Conservation (phyloP, 2,329 filamentous ascomycete genomes). For the Apiospora malaysiana region DNA sequence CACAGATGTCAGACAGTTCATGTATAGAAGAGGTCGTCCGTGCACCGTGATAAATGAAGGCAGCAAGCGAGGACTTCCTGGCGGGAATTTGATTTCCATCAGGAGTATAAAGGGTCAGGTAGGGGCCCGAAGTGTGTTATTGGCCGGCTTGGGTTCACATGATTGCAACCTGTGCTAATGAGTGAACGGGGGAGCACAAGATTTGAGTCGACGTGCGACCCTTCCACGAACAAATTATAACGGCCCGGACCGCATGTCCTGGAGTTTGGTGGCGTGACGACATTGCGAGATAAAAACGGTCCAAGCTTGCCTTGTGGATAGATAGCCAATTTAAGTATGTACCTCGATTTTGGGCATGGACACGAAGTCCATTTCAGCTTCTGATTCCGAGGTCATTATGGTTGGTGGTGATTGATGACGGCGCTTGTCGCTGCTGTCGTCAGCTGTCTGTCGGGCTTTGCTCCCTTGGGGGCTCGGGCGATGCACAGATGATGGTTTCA, state of each 20-base stretch:
- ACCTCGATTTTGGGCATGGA: conserved; percentile 64
- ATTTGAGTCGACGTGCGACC: conserved; percentile 5
- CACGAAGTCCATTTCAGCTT: conserved; percentile 47
- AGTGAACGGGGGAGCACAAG: not conserved
- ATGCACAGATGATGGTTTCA: not conserved
- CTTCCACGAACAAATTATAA: conserved; percentile 14
- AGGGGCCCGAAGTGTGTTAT: not conserved
- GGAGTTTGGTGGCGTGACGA: conserved; percentile 11
- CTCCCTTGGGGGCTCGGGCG: not conserved
- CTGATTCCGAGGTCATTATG: conserved; percentile 3
- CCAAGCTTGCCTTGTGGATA: conserved; percentile 18
- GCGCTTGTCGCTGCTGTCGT: not conserved
- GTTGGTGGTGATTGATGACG: not conserved
- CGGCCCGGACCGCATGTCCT: conserved; percentile 19
- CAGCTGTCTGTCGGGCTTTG: not conserved
- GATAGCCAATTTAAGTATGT: conserved; percentile 20
- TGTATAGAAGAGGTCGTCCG: not conserved
- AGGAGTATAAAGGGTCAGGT: not conserved
- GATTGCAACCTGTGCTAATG: not conserved
- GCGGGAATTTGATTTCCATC: not conserved
- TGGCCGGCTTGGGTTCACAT: not conserved
- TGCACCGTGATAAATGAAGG: not conserved
- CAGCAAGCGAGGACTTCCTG: not conserved
- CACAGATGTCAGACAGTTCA: conserved; percentile 24
- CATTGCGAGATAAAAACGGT: conserved; percentile 4